These are phyloP conservation scores for Xanthoconium purpureum DNA, from an alignment of 768 basidiomycete genomes.

Conservation along the genomic window DNA sequence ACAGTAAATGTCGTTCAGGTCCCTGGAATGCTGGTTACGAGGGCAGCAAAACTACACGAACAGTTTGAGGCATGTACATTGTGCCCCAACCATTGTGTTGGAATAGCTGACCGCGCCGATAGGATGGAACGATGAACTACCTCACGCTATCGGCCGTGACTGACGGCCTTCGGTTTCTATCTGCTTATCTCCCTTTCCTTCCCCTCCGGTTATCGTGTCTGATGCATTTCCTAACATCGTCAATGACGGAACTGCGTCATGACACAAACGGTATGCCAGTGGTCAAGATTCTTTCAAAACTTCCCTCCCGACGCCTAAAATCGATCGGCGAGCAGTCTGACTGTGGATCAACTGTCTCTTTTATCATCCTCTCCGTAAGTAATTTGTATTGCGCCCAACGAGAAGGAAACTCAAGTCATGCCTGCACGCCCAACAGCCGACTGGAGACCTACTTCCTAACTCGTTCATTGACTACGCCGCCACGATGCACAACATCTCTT, in stretches of 20 bases:
- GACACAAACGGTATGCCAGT: slow-evolving; percentile 58
- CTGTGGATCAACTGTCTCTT: slow-evolving; percentile 60
- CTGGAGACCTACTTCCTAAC: slow-evolving; percentile 64
- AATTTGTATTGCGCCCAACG: background rate
- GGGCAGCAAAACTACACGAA: slow-evolving; percentile 57
- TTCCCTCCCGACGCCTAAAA: slow-evolving; percentile 51
- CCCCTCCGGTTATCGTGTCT: slow-evolving; percentile 75
- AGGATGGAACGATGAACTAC: slow-evolving; percentile 89
- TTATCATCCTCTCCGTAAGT: slow-evolving; percentile 64
- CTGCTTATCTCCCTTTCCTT: slow-evolving; percentile 76
- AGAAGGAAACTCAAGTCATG: background rate
- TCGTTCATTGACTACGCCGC: slow-evolving; percentile 74
- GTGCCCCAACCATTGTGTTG: background rate
- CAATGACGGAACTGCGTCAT: slow-evolving; percentile 57
- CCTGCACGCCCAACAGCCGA: slow-evolving; percentile 50
- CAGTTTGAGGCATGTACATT: slow-evolving; percentile 64
- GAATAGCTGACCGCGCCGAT: slow-evolving; percentile 9
- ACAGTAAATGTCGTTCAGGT: slow-evolving; percentile 83
- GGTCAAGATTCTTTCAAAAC: slow-evolving; percentile 65
- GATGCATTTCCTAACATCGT: slow-evolving; percentile 55
- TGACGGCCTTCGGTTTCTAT: slow-evolving; percentile 72
- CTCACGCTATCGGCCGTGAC: slow-evolving; percentile 71
- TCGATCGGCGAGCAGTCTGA: slow-evolving; percentile 65
- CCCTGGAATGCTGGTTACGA: slow-evolving; percentile 66
- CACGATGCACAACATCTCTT: slow-evolving; percentile 59